These are phyloP conservation scores for Cercospora zeae-maydis DNA, from an alignment of 2,329 filamentous ascomycete species.

Conservation along the genomic window DNA sequence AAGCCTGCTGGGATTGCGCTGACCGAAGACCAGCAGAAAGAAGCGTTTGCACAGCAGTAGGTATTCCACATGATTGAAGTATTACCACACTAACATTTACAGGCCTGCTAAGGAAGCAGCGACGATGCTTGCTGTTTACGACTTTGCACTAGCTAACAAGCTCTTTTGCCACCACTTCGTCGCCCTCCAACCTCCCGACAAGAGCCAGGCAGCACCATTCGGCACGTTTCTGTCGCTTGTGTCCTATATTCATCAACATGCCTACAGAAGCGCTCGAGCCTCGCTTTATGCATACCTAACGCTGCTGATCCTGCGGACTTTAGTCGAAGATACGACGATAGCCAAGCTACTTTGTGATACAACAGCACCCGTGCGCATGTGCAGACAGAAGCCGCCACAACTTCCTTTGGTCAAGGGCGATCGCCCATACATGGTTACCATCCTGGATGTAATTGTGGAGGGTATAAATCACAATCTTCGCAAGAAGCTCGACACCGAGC, in stretches of 20 bases:
- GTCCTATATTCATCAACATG: constrained; percentile 91
- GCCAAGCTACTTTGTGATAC: constrained; percentile 82
- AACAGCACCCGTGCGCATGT: constrained; percentile 72
- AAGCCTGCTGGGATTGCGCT: constrained; percentile 59
- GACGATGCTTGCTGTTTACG: constrained; percentile 79
- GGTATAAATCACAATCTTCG: constrained; percentile 92
- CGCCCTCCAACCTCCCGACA: constrained; percentile 38
- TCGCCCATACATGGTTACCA: constrained; percentile 67
- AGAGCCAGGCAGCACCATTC: constrained; percentile 53
- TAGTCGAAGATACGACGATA: constrained; percentile 79
- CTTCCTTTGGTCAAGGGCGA: constrained; percentile 69
- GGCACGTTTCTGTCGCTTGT: constrained; percentile 80
- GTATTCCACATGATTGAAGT: constrained; percentile 36
- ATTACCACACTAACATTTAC: constrained; percentile 20
- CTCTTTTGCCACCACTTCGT: constrained; percentile 86
- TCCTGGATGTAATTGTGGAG: constrained; percentile 85
- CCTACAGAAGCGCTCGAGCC: constrained; percentile 74
- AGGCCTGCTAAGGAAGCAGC: constrained; percentile 78
- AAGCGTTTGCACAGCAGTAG: constrained; percentile 74
- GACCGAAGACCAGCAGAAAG: constrained; percentile 75
- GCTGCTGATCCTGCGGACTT: constrained; percentile 76
- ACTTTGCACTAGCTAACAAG: constrained; percentile 92
- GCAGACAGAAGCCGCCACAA: constrained; percentile 82
- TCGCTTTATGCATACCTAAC: constrained; percentile 81
- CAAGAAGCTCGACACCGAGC: constrained; percentile 74